These are phyloP conservation scores for Colletotrichum simmondsii DNA, from an alignment of 2,329 filamentous ascomycete genomes.

Conservation along the genomic window DNA sequence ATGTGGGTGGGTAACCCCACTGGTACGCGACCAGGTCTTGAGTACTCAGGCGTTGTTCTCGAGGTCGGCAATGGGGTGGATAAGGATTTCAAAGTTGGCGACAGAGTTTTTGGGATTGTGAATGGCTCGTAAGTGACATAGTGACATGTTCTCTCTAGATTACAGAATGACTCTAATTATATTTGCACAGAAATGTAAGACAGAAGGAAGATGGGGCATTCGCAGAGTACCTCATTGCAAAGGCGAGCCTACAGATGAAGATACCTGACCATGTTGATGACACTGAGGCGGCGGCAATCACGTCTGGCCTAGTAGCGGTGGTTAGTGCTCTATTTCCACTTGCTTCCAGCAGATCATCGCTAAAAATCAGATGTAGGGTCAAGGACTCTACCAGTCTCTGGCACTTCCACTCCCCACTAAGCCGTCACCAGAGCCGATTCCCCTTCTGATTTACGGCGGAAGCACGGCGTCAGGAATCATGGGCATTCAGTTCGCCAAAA, in stretches of 20 bases:
- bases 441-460: conserved; percentile 58
- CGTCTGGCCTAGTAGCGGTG: conserved; percentile 54
- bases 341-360: not conserved
- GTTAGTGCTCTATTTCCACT: not conserved
- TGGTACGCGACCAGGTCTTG: conserved; percentile 49
- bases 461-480: conserved; percentile 68
- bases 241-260: conserved; percentile 53
- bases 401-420: conserved; percentile 56
- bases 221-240: conserved; percentile 50
- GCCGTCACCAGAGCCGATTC: conserved; percentile 47
- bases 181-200: conserved; percentile 41
- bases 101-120: conserved; percentile 54
- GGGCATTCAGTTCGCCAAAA: conserved; percentile 56
- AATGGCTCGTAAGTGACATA: conserved; percentile 44
- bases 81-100: conserved; percentile 57
- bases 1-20: conserved; percentile 30
- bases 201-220: conserved; percentile 56
- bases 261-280: conserved; percentile 57
- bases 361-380: not conserved
- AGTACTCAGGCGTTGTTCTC: conserved; percentile 59
- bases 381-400: conserved; percentile 38
- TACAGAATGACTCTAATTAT: not conserved
- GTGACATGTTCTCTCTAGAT: not conserved
- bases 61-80: conserved; percentile 55
- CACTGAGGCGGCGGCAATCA: conserved; percentile 57